Evolutionary conservation across 805 yeast species (phyloP), one percentile per base, ranked within the genome.

Genomic region (Kuraishia borneana): DNA sequence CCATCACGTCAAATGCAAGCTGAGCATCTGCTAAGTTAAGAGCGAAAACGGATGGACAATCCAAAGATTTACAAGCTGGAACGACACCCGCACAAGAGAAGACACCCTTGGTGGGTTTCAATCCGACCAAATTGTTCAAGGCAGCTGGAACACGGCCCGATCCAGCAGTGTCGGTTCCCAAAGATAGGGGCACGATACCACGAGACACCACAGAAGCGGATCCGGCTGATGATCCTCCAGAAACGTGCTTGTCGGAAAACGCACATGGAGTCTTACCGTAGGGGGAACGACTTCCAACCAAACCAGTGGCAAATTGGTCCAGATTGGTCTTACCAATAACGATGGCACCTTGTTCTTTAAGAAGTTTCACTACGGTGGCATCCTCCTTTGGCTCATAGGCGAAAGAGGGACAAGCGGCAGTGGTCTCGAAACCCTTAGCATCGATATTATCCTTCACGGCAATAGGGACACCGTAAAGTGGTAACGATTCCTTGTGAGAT

Each of bases 121-220:
- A 70, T 16, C 97, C 97, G 42, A 89, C 71, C 45, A 87, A 60
- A 57, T 92, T 92, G 68, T 89, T 89, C 43, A 89, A 65, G 21
- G 87, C 89, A 18, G 97, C 97, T 19, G 98, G 98, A 21, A 89
- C 98, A 50, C 98, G 73, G 28, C 96, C 96, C 5, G 95, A 84
- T 17, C 98, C 98, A 7, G 98, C 98, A 25, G 98, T 89, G 53
- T 89, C 98, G 5, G 97, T 92, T 25, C 96, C 96, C 45, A 89
- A 65, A 1, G 96, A 70, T 32, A 89, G 49, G 22, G 97, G 96
- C 13, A 84, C 96, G 32, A 77, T 64, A 39, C 97, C 97, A 44
- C 87, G 70, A 16, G 87, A 89, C 14, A 87, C 96, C 17, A 79
- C 88, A 10, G 79, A 76, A 5, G 95, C 94, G n/a, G 95, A 84